Percentiles rank a stretch among this genome's conserved stretches.
These are phyloP conservation scores for Aspergillus sclerotioniger DNA, from an alignment of 495 filamentous ascomycete species.

Conservation along the genomic window DNA sequence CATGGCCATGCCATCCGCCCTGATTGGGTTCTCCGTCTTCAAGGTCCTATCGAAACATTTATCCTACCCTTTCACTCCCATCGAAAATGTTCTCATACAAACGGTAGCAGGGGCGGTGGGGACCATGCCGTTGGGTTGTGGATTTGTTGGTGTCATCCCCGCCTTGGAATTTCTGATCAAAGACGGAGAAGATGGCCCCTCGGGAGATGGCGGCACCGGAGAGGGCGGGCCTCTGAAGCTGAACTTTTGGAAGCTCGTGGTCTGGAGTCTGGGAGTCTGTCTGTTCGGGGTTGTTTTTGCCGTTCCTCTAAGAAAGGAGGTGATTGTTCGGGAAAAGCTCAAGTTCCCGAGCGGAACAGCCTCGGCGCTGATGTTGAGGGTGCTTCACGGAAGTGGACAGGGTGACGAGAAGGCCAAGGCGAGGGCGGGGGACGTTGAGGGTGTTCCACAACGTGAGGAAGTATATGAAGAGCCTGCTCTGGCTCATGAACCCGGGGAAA, in stretches of 20 bases:
- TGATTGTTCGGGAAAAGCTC: conserved; percentile 87
- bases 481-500: conserved; percentile 18
- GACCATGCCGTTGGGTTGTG: conserved; percentile 94
- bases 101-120: conserved; percentile 93
- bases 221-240: conserved; percentile 70
- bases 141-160: conserved; percentile 91
- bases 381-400: conserved; percentile 66
- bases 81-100: conserved; percentile 97
- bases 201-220: conserved; percentile 52
- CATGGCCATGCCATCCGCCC: conserved; percentile 88
- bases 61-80: conserved; percentile 78
- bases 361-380: conserved; percentile 87
- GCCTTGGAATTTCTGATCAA: conserved; percentile 84
- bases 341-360: conserved; percentile 95
- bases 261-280: conserved; percentile 89
- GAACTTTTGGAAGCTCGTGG: conserved; percentile 68
- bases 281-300: conserved; percentile 97
- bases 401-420: conserved; percentile 27
- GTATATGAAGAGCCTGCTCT: conserved; percentile 8
- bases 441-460: conserved; percentile 15
- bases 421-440: conserved; percentile 14
- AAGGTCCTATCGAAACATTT: conserved; percentile 70
- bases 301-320: conserved; percentile 80
- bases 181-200: conserved; percentile 60
- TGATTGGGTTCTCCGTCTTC: conserved; percentile 97